phyloP scores from a whole-genome alignment of 2,329 filamentous ascomycete genomes.

The Aspergillus melleus region DNA sequence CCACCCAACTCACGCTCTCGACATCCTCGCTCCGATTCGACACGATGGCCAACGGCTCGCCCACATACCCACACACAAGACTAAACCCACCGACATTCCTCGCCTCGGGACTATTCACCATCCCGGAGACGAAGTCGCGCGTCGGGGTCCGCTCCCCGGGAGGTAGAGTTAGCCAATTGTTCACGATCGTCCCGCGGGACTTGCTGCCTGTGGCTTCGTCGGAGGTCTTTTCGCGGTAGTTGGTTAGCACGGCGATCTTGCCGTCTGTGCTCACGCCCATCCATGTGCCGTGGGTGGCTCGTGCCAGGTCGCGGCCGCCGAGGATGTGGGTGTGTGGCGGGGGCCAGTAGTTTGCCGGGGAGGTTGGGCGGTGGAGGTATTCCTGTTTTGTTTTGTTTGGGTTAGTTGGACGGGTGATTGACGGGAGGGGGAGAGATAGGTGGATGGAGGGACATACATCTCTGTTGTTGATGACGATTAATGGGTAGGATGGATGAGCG shows the following conservation, averaged over 20 bases:
- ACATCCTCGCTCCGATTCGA: slow-evolving; percentile 60
- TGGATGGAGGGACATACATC: slow-evolving; percentile 53
- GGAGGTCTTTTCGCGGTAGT: slow-evolving; percentile 59
- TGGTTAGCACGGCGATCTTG: slow-evolving; percentile 63
- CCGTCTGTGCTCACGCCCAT: slow-evolving; percentile 62
- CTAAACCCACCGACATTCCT: slow-evolving; percentile 64
- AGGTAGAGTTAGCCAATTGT: slow-evolving; percentile 55
- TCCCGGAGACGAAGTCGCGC: slow-evolving; percentile 53
- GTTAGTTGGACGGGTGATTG: slow-evolving; percentile 2
- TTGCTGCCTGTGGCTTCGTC: slow-evolving; percentile 47
- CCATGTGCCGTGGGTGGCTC: slow-evolving; percentile 63
- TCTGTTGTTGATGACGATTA: slow-evolving; percentile 76
- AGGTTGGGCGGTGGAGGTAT: slow-evolving; percentile 62
- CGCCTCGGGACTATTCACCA: slow-evolving; percentile 56
- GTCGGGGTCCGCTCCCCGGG: slow-evolving; percentile 43
- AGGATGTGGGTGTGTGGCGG: slow-evolving; percentile 56
- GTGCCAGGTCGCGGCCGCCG: slow-evolving; percentile 62
- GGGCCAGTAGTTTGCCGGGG: slow-evolving; percentile 61
- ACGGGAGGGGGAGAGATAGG: background rate
- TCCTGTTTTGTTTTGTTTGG: slow-evolving; percentile 41
- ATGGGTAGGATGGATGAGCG: slow-evolving; percentile 70
- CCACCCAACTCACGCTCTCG: slow-evolving; percentile 54
- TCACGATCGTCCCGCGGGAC: slow-evolving; percentile 61
- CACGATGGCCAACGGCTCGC: slow-evolving; percentile 58
- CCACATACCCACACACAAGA: slow-evolving; percentile 58